Evolutionary conservation across 2,329 filamentous ascomycete species (phyloP), one percentile per base, ranked within the genome.

Genomic region (Paecilomyces dactylethromorphus): DNA sequence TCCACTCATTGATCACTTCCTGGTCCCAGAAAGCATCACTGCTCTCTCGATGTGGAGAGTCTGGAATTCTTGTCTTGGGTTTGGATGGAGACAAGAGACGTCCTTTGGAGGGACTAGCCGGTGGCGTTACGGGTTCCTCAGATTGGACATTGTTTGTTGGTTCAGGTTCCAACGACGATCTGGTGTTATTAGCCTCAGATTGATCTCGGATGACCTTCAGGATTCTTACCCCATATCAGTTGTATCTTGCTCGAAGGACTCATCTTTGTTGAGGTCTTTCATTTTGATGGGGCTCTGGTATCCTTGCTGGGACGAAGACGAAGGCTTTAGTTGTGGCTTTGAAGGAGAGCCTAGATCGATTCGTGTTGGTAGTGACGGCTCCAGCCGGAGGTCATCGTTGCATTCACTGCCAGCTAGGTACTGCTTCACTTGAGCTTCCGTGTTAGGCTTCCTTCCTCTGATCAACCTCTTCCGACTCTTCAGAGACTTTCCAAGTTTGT

Each of bases 1-100:
- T 79, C 82, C 82, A 84, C 32, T 79, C 74, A 63, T 82, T 82
- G 58, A 81, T 77, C 22, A 75, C 67, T 29, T 79, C 76, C 60
- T 79, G 77, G 59, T 75, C 78, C 82, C 82, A 84, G 65, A 84
- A 84, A 0, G 75, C 78, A 63, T 84, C 82, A 26, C 78, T 73
- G 60, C 76, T 81, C 33, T 79, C 77, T 54, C 78, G 73, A 57
- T 80, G 73, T 1, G 81, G 81, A 5, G 80, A 79, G 6, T 77
- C 77, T 7, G 81, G 81, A 51, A 83, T 79, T 0, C 69, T 66
- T 21, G 68, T 61, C 54, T 68, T 73, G 21, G 70, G 66, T 64
- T 83, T 81, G 1, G 76, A 77, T 2, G 82, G 81, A 13, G 81
- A 83, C 22, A 73, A 71, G 3, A 81, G 69, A 12, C 67, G 68